Evolutionary conservation across 2,329 filamentous ascomycete species (phyloP), one percentile per base, ranked within the genome.

Genomic region (Ceratocystis smalleyi): DNA sequence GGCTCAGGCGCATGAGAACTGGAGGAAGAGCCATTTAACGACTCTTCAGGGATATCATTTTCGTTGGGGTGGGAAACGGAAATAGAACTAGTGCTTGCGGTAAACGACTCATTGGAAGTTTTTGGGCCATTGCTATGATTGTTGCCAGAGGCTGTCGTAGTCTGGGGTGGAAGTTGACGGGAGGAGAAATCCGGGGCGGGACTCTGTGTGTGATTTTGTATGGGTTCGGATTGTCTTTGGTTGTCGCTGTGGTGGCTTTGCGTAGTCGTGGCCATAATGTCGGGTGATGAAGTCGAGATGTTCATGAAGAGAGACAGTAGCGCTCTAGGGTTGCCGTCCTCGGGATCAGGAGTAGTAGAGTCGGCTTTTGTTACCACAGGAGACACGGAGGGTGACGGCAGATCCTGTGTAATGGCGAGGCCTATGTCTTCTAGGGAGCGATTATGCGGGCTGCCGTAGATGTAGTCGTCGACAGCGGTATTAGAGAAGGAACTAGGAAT

Each of bases 51-150:
- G 30, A 74, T 75, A 68, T 73, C 74, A 45, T 81, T 79, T 12
- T 72, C 72, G 67, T 83, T 81, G 61, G 78, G 78, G 61, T 74
- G 71, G 15, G 78, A 79, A 19, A 57, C 35, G 7, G 78, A 82
- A 35, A 82, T 69, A 3, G 81, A 83, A 71, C 81, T 84, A 49
- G 78, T 76, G 69, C 81, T 83, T 5, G 81, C 83, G 54, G 77
- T 77, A 2, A 81, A 83, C 0, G 80, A 81, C 65, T 80, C 75
- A 7, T 75, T 74, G 5, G 80, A 83, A 17, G 73, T 71, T 61
- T 75, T 62, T 19, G 61, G 43, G 19, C 32, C 19, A 32, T 40
- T 43, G 22, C 12, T 40, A 35, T 17, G 32, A n/a, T 63, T 40
- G 30, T 35, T 7, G 30, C 17, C 5, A 35, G 24, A 17, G 57